Evolutionary conservation across 2,329 filamentous ascomycete species (phyloP), one percentile per base, ranked within the genome.

Genomic region (Biscogniauxia marginata): DNA sequence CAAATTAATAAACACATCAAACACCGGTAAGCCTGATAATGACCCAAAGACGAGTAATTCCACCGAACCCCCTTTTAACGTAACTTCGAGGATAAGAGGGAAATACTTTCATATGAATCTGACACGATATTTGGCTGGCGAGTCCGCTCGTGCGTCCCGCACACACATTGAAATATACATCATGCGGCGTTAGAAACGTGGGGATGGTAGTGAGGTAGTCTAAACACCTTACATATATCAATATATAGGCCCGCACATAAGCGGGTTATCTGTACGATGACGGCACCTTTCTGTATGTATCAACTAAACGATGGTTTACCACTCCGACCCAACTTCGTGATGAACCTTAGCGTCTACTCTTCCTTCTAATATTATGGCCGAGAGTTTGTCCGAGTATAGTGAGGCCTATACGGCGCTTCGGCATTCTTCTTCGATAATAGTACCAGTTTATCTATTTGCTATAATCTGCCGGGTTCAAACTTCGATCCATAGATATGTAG

Each of bases 371-470:
- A 63, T 61, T 63, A 63, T 52, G 57, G 52, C 59, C 61, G 61
- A 61, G 46, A 63, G 61, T 61, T 63, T 45, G 61, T 49, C 61
- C 61, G 61, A 53, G 57, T 63, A 63, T 63, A 61, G 59, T 63
- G 59, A 58, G 19, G 45, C 43, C 51, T 34, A 53, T 54, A 49
- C 47, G 21, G 23, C 47, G 25, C 51, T 57, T 60, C 24, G 50
- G 53, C 44, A 57, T 43, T 54, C 39, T 20, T 7, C 55, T 48
- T 54, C 55, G 39, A 21, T 50, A 43, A 43, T 34, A 23, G 16
- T 24, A 56, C 54, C 56, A 57, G 24, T n/a, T 39, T 2, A 2
- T 16, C 2, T n/a, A 11, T 39, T 39, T 39, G 30, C 30, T 16
- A 39, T 9, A 39, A n/a, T 5, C 2, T 6, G n/a, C 7, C 11